Conservation (phyloP, 2,329 filamentous ascomycete species). For the Plenodomus lindquistii region DNA sequence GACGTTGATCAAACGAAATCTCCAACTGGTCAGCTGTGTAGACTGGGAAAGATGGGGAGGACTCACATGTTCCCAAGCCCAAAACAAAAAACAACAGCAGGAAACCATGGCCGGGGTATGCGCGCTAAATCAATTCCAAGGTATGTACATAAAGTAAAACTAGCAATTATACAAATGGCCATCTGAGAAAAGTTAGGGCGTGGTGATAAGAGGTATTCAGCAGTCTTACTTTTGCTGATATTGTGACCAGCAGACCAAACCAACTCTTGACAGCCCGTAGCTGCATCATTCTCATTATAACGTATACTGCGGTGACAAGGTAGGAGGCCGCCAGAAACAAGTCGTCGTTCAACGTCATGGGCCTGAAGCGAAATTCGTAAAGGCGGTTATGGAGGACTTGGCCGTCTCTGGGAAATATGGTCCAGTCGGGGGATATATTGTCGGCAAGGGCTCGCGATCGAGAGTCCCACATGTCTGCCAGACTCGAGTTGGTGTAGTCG, state of each 20-base stretch:
- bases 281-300: slow-evolving; percentile 68
- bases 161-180: slow-evolving; percentile 72
- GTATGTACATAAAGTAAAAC: slow-evolving; percentile 77
- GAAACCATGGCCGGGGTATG: slow-evolving; percentile 75
- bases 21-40: slow-evolving; percentile 23
- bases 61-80: slow-evolving; percentile 72
- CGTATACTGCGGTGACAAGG: slow-evolving; percentile 64
- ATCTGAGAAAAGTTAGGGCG: slow-evolving; percentile 48
- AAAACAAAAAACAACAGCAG: slow-evolving; percentile 74
- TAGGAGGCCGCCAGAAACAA: slow-evolving; percentile 68
- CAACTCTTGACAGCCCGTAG: slow-evolving; percentile 76
- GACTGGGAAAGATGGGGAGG: not conserved
- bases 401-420: slow-evolving; percentile 66
- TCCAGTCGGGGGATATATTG: slow-evolving; percentile 60
- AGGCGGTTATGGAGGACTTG: slow-evolving; percentile 61
- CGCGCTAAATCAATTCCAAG: slow-evolving; percentile 75
- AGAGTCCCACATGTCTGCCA: slow-evolving; percentile 68
- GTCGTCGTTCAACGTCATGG: slow-evolving; percentile 70
- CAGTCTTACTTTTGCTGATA: slow-evolving; percentile 62
- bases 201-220: not conserved
- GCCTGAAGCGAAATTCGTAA: slow-evolving; percentile 79
- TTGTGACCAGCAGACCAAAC: slow-evolving; percentile 71
- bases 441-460: slow-evolving; percentile 59
- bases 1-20: slow-evolving; percentile 74
- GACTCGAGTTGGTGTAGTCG: slow-evolving; percentile 66